Percentiles rank a stretch among this genome's conserved stretches.
These are phyloP conservation scores for Colletotrichum sp. DNA, from an alignment of 2,329 filamentous ascomycete genomes.

Conservation along the genomic window DNA sequence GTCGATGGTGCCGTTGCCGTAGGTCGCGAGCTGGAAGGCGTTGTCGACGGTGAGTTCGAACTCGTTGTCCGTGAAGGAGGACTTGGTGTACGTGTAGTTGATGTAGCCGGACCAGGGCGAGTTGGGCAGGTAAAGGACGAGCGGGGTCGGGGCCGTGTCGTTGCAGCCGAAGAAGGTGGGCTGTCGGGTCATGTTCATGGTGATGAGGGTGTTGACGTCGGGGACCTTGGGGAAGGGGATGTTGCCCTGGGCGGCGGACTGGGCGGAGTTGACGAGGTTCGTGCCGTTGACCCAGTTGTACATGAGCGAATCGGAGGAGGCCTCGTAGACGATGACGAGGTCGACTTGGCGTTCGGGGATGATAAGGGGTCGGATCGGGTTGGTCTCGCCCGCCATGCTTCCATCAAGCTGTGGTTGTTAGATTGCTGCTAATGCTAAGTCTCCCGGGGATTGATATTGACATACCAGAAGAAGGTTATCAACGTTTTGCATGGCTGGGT, in stretches of 20 bases:
- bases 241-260: slow-evolving; percentile 25
- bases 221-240: slow-evolving; percentile 32
- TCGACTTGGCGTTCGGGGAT: slow-evolving; percentile 29
- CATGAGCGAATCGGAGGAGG: slow-evolving; percentile 25
- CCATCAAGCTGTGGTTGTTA: slow-evolving; percentile 29
- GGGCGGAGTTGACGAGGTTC: slow-evolving; percentile 23
- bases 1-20: slow-evolving; percentile 77
- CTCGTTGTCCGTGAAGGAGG: slow-evolving; percentile 27
- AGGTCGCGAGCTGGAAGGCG: slow-evolving; percentile 79
- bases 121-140: slow-evolving; percentile 33
- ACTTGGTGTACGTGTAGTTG: slow-evolving; percentile 28
- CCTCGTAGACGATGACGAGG: slow-evolving; percentile 36
- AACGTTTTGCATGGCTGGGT: slow-evolving; percentile 27
- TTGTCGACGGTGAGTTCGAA: slow-evolving; percentile 52
- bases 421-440: not conserved
- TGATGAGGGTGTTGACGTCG: slow-evolving; percentile 28
- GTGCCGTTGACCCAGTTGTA: slow-evolving; percentile 32
- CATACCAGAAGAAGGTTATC: slow-evolving; percentile 29
- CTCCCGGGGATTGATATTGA: not conserved
- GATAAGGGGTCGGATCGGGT: slow-evolving; percentile 32
- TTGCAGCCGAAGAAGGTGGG: slow-evolving; percentile 33
- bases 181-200: slow-evolving; percentile 27
- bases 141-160: slow-evolving; percentile 22
- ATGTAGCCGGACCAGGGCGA: slow-evolving; percentile 31
- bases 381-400: slow-evolving; percentile 32